Percentiles rank a stretch among this genome's conserved stretches.
Evolutionary conservation across 345 rosid genomes (phyloP).

Genomic region (Eucalyptus guilfoylei): DNA sequence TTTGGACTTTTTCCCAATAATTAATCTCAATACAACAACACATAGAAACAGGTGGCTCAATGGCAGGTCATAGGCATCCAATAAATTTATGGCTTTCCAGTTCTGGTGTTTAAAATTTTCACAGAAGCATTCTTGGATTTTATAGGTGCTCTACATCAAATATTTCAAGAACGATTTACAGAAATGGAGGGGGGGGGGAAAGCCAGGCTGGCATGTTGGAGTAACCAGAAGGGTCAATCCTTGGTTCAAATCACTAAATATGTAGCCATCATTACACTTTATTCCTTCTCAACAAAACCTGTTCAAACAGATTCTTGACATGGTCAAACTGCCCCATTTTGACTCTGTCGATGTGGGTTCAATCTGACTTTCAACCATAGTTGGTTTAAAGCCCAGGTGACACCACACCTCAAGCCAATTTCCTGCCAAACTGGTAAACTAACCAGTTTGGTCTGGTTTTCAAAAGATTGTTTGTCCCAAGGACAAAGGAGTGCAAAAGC

Average conservation of each 20-base stretch:
- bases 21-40: neutral
- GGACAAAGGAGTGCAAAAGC: neutral
- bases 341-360: neutral
- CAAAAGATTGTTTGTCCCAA: neutral
- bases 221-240: neutral
- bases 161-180: neutral
- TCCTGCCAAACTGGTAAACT: neutral
- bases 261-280: neutral
- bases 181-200: neutral
- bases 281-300: neutral
- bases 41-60: neutral
- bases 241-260: neutral
- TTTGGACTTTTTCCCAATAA: neutral
- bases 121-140: neutral
- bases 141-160: neutral
- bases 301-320: neutral
- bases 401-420: neutral
- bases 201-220: neutral
- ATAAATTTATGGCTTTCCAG: neutral
- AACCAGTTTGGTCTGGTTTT: neutral
- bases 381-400: neutral
- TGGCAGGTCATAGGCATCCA: neutral
- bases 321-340: neutral
- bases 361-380: neutral
- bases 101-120: neutral